A percentile compares a stretch with the other conserved stretches of the same genome.
Conservation (phyloP, 176 grass and related monocot genomes). For the Pharus latifolius region DNA sequence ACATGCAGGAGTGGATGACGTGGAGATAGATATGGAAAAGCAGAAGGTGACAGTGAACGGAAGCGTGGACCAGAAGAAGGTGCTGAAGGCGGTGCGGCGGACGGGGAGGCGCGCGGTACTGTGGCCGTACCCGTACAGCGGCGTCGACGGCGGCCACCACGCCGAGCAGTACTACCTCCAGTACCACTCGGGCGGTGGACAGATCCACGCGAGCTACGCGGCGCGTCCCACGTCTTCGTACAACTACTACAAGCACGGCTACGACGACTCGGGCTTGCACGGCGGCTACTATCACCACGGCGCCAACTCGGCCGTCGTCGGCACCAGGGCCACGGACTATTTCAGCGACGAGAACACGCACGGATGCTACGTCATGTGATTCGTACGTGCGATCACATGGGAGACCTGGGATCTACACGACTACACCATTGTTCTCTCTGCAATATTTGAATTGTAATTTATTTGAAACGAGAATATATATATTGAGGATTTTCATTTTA, state of each 20-base stretch:
- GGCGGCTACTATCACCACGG: slow-evolving; percentile 13
- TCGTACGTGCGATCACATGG: not conserved
- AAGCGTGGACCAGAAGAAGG: slow-evolving; percentile 77
- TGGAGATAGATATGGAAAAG: slow-evolving; percentile 81
- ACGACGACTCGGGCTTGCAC: slow-evolving; percentile 63
- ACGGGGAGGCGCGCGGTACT: slow-evolving; percentile 75
- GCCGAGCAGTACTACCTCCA: slow-evolving; percentile 27
- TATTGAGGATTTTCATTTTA: too few species aligned
- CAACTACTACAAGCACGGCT: slow-evolving; percentile 89
- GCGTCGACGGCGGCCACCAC: not conserved
- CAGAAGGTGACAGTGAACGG: slow-evolving; percentile 91
- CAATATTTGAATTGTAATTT: too few species aligned
- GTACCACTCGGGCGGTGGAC: slow-evolving; percentile 30
- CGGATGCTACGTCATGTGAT: slow-evolving; percentile 68
- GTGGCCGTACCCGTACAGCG: slow-evolving; percentile 54
- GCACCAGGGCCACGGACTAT: slow-evolving; percentile 42
- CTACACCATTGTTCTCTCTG: too few species aligned
- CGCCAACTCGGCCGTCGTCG: slow-evolving; percentile 31
- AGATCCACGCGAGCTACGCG: not conserved
- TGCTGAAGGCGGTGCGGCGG: slow-evolving; percentile 69
- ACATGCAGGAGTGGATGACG: slow-evolving; percentile 38
- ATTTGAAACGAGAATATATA: too few species aligned
- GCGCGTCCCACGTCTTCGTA: slow-evolving; percentile 44
- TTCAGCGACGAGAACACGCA: slow-evolving; percentile 87
- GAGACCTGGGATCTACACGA: too few species aligned